These are phyloP conservation scores for Pythium myriotylum DNA, from an alignment of 352 stramenopile genomes.

Conservation along the genomic window DNA sequence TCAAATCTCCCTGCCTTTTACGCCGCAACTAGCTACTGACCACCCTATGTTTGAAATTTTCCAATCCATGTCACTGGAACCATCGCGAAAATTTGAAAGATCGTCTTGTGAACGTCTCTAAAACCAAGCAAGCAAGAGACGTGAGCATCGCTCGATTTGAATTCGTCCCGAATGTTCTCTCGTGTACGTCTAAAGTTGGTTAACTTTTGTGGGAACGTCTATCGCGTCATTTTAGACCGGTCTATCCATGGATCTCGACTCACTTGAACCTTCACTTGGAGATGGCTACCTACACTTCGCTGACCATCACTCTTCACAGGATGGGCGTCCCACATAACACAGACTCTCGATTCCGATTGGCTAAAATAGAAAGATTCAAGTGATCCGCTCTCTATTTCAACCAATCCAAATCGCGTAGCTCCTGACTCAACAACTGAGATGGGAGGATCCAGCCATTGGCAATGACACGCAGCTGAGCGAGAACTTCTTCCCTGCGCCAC, in stretches of 20 bases:
- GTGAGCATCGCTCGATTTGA: too few species aligned
- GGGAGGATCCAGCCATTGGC: background rate
- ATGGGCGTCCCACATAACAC: background rate
- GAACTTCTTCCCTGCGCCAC: background rate
- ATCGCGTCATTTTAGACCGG: too few species aligned
- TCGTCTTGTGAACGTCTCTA: too few species aligned
- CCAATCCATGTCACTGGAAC: too few species aligned
- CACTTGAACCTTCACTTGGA: background rate
- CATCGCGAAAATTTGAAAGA: too few species aligned
- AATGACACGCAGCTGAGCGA: background rate
- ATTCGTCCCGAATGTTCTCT: too few species aligned
- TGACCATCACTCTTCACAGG: background rate
- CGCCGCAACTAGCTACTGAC: too few species aligned
- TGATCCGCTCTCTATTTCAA: conserved; percentile 1
- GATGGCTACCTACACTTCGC: conserved; percentile 5
- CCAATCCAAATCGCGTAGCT: conserved; percentile 1
- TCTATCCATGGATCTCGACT: background rate
- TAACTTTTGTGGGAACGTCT: background rate
- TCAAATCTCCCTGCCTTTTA: too few species aligned
- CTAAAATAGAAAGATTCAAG: background rate
- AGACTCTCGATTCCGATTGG: conserved; percentile 1
- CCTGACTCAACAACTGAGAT: background rate
- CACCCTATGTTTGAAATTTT: too few species aligned
- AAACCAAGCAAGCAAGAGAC: too few species aligned
- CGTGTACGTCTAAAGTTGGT: background rate